A percentile compares a stretch with the other conserved stretches of the same genome.
phyloP scores from a whole-genome alignment of 1,284 basidiomycete species.

The Vanrija sp. region DNA sequence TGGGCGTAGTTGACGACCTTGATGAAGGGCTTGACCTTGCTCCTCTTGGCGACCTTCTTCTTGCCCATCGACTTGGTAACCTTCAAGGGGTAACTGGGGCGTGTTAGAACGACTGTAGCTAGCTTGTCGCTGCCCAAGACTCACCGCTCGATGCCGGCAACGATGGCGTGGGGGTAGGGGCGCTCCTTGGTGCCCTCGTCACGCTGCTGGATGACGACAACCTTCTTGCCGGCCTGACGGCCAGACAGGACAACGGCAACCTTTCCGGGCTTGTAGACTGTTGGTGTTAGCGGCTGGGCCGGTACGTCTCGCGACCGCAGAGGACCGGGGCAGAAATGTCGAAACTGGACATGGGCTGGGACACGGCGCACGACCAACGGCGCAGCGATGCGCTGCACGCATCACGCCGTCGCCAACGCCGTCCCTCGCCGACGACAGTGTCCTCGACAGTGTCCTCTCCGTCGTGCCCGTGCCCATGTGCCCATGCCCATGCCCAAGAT shows the following conservation, averaged over 20 bases:
- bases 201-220: conserved; percentile 90
- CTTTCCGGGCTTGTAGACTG: conserved; percentile 94
- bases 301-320: not conserved
- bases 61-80: conserved; percentile 94
- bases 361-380: conserved; percentile 3
- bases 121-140: conserved; percentile 5
- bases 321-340: not conserved
- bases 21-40: conserved; percentile 97
- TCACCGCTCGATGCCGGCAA: conserved; percentile 81
- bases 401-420: no score
- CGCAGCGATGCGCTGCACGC: conserved; percentile 3
- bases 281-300: no score
- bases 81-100: conserved; percentile 79
- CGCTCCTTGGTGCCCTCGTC: conserved; percentile 84
- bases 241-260: conserved; percentile 95
- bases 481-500: no score
- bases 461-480: no score
- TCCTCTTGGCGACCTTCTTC: conserved; percentile 84
- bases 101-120: not conserved
- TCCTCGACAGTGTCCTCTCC: not conserved
- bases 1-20: conserved; percentile 98
- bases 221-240: conserved; percentile 97
- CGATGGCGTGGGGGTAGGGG: conserved; percentile 91
- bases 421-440: not conserved
- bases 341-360: not conserved